phyloP scores from a whole-genome alignment of 768 basidiomycete species.

The Tulasnella sp. region DNA sequence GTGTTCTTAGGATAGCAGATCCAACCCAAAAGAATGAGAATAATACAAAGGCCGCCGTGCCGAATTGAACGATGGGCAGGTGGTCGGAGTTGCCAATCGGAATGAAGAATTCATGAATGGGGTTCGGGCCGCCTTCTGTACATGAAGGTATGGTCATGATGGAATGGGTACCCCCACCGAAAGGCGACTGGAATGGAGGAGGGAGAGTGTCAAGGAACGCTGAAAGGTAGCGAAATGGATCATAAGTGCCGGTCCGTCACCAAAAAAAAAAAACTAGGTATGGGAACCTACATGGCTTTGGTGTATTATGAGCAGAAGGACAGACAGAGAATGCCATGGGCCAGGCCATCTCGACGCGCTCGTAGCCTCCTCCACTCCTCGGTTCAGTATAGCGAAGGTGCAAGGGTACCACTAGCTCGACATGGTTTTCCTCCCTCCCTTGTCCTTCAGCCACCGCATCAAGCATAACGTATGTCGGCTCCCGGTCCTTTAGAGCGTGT shows the following conservation, averaged over 20 bases:
- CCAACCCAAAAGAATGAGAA: constrained; percentile 16
- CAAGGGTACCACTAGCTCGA: constrained; percentile 32
- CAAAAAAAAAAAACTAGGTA: neutral
- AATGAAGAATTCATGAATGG: constrained; percentile 20
- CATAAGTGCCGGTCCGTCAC: neutral
- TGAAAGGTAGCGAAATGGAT: neutral
- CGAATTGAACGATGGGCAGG: constrained; percentile 29
- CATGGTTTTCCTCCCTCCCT: neutral
- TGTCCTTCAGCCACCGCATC: constrained; percentile 21
- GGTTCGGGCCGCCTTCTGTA: constrained; percentile 21
- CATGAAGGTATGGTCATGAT: constrained; percentile 29
- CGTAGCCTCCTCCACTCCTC: constrained; percentile 5
- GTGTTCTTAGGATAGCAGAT: neutral
- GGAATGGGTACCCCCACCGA: constrained; percentile 24
- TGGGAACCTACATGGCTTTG: neutral
- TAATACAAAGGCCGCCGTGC: constrained; percentile 28
- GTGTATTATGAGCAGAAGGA: neutral
- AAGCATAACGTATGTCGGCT: constrained; percentile 27
- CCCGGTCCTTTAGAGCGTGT: constrained; percentile 26
- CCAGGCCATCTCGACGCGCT: constrained; percentile 6
- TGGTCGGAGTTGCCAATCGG: constrained; percentile 31
- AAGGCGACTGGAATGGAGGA: constrained; percentile 19
- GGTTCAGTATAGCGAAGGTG: constrained; percentile 37
- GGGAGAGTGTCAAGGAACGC: neutral
- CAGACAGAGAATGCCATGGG: constrained; percentile 14